Base-by-base conservation (phyloP, 31 red algal genomes). In the Odonthalia washingtoniensis region DNA sequence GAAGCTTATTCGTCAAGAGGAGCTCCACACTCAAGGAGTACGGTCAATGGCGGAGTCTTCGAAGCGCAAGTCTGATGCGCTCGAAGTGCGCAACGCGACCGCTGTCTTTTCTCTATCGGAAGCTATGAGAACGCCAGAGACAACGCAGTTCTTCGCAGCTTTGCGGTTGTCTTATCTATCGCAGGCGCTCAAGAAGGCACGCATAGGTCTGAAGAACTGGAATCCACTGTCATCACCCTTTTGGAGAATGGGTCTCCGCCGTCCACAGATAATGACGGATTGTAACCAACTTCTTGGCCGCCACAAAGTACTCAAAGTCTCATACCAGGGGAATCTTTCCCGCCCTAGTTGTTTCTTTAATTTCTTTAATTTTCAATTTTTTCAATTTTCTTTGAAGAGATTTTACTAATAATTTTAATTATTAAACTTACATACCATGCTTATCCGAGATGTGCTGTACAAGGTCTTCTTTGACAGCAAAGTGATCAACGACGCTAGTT, bases 11-110 rank as follows among this genome's bases (percentile, higher is more conserved):
- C n/a, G n/a, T n/a, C n/a, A n/a, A n/a, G n/a, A n/a, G n/a, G n/a
- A n/a, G n/a, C n/a, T n/a, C n/a, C n/a, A n/a, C n/a, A n/a, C n/a
- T n/a, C n/a, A n/a, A n/a, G n/a, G n/a, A n/a, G n/a, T n/a, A n/a
- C n/a, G n/a, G n/a, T 38, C 40, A 39, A 37, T 83, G 34, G 53
- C 82, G 27, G 82, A 74, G 39, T 85, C 82, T 31, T 40, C 68
- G 66, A 85, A 85, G 82, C 82, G 82, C 24, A 85, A 85, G 12
- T 85, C 82, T 32, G 82, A 85, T 85, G 68, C 40, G 24, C 17
- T 85, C 3, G 82, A 85, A 60, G 82, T 52, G 82, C 65, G 82
- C 24, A 85, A 85, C 40, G 65, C 82, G 12, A 74, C 74, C 40
- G 82, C 28, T 24, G 53, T 5, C n/a, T 85, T 85, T 39, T 85